Evolutionary conservation across 1,284 basidiomycete genomes (phyloP).

Genomic region (Malassezia furfur): DNA sequence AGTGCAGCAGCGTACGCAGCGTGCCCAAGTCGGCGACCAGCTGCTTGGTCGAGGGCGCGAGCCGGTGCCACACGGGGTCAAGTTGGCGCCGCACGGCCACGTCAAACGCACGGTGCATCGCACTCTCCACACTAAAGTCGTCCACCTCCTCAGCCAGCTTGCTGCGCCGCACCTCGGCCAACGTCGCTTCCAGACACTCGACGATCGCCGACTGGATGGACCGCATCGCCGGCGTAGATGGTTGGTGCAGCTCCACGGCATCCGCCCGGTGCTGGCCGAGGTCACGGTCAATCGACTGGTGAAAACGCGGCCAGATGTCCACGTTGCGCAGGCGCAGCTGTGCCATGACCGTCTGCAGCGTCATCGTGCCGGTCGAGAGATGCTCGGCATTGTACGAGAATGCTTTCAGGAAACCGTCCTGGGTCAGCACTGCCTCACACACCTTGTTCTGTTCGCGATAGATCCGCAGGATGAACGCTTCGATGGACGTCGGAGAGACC

Average conservation of each 20-base stretch:
- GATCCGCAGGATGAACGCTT: constrained; percentile 42
- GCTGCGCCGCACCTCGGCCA: constrained; percentile 80
- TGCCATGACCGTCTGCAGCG: constrained; percentile 81
- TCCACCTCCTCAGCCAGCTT: constrained; percentile 85
- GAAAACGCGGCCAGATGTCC: constrained; percentile 85
- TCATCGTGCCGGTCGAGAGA: constrained; percentile 81
- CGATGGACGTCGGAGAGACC: constrained; percentile 58
- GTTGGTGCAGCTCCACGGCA: constrained; percentile 82
- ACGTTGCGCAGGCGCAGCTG: constrained; percentile 79
- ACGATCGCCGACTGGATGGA: constrained; percentile 86
- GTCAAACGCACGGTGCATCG: constrained; percentile 90
- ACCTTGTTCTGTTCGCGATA: constrained; percentile 35
- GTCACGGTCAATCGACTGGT: constrained; percentile 49
- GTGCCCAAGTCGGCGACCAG: constrained; percentile 79
- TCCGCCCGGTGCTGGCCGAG: constrained; percentile 59
- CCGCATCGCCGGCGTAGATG: constrained; percentile 72
- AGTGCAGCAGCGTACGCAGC: constrained; percentile 71
- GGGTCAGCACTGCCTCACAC: background rate
- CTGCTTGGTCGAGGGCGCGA: constrained; percentile 80
- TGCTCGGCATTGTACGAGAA: constrained; percentile 93
- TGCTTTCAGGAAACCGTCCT: constrained; percentile 80
- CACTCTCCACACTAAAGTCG: constrained; percentile 82
- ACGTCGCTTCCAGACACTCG: constrained; percentile 84
- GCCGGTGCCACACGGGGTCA: constrained; percentile 91
- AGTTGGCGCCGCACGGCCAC: constrained; percentile 76